Evolutionary conservation across 1,284 basidiomycete genomes (phyloP).

Genomic region (Leccinum pachyderme): DNA sequence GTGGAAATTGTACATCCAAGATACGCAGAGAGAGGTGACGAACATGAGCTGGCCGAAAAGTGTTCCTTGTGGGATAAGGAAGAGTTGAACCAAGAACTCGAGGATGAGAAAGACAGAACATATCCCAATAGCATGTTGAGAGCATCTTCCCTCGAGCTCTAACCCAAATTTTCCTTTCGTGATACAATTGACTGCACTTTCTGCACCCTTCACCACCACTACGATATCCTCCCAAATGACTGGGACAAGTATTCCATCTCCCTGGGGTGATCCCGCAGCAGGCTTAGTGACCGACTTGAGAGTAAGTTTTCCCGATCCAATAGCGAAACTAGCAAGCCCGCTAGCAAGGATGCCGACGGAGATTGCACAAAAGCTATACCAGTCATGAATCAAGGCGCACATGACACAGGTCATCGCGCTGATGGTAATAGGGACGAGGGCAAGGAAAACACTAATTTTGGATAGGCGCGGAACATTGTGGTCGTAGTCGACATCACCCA

Average conservation of each 20-base stretch:
- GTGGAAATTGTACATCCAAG: conserved; percentile 29
- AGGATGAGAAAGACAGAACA: conserved; percentile 28
- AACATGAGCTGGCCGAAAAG: conserved; percentile 34
- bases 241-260: conserved; percentile 21
- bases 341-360: conserved; percentile 30
- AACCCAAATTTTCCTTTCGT: conserved; percentile 28
- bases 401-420: conserved; percentile 24
- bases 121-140: conserved; percentile 19
- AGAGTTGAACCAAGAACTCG: conserved; percentile 28
- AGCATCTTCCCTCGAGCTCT: conserved; percentile 6
- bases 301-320: conserved; percentile 24
- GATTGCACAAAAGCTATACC: conserved; percentile 31
- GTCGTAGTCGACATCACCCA: conserved; percentile 11
- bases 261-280: conserved; percentile 18
- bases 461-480: conserved; percentile 11
- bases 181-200: conserved; percentile 26
- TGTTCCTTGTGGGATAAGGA: conserved; percentile 30
- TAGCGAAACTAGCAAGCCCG: conserved; percentile 24
- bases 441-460: conserved; percentile 5
- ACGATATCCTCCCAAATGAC: conserved; percentile 20
- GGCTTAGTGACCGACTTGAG: conserved; percentile 11
- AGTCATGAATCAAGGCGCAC: conserved; percentile 24
- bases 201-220: conserved; percentile 24
- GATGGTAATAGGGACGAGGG: conserved; percentile 23
- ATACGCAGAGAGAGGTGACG: conserved; percentile 28